These are phyloP conservation scores for Fonsecaea pedrosoi DNA, from an alignment of 2,329 filamentous ascomycete species.

Conservation along the genomic window DNA sequence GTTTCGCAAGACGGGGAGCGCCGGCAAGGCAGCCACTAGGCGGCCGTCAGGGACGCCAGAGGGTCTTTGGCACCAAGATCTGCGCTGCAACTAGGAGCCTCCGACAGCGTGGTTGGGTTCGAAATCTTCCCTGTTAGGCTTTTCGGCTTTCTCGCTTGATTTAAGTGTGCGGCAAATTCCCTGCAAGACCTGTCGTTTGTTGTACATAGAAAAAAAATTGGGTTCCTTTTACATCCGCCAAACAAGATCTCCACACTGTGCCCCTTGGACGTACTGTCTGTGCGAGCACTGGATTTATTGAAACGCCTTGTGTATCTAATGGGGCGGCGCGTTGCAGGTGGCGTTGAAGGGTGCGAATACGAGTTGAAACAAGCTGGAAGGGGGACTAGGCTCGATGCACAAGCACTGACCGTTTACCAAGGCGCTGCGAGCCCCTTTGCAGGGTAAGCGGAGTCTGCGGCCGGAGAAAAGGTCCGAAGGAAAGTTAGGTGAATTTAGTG, in stretches of 20 bases:
- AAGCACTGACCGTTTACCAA: not conserved
- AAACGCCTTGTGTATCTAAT: constrained; percentile 1
- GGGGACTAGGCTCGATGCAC: not conserved
- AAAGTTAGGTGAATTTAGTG: no score
- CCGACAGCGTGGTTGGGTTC: not conserved
- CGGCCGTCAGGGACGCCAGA: not conserved
- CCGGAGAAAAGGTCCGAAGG: not conserved
- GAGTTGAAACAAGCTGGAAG: constrained; percentile 2
- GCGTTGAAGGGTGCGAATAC: not conserved
- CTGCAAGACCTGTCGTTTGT: not conserved
- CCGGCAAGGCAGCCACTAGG: constrained; percentile 2
- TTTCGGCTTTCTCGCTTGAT: constrained; percentile 5
- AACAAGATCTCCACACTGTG: not conserved
- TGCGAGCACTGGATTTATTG: not conserved
- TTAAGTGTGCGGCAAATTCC: not conserved
- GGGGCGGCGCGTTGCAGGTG: not conserved
- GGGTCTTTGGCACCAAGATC: not conserved
- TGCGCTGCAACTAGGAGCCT: not conserved
- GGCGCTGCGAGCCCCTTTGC: not conserved
- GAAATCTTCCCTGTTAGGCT: not conserved
- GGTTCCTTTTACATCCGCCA: not conserved
- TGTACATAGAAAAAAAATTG: not conserved
- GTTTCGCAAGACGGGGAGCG: not conserved
- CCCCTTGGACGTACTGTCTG: not conserved
- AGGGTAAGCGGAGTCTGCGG: not conserved